phyloP scores from a whole-genome alignment of 2,329 filamentous ascomycete genomes.

The Fusarium sp. region DNA sequence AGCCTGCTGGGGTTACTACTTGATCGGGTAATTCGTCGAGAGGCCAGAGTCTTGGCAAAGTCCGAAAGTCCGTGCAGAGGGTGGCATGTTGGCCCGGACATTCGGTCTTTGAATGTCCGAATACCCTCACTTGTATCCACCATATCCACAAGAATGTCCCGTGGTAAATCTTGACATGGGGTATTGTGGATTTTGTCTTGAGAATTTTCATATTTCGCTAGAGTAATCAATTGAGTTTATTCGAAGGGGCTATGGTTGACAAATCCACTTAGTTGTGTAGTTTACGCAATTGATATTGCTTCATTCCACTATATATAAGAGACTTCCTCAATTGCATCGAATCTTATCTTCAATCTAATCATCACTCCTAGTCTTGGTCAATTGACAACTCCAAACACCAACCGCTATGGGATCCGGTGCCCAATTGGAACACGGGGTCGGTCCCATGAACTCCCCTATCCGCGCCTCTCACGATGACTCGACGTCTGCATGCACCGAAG shows the following conservation, averaged over 20 bases:
- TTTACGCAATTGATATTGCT: not conserved
- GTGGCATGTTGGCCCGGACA: not conserved
- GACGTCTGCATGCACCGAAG: slow-evolving; percentile 30
- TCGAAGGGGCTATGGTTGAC: not conserved
- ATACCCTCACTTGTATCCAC: slow-evolving; percentile 31
- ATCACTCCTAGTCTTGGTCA: not conserved
- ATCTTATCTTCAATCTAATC: not conserved
- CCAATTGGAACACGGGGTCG: slow-evolving; percentile 13
- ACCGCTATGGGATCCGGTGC: slow-evolving; percentile 20
- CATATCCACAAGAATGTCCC: slow-evolving; percentile 24
- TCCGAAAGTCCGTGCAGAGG: slow-evolving; percentile 4
- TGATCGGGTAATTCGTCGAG: slow-evolving; percentile 15
- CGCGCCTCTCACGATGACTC: slow-evolving; percentile 12
- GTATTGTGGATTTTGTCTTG: not conserved
- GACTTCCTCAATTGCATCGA: not conserved
- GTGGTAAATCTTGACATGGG: slow-evolving; percentile 4
- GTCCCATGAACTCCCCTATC: not conserved
- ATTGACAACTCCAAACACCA: not conserved
- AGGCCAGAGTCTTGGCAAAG: slow-evolving; percentile 9
- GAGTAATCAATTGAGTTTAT: not conserved
- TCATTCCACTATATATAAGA: not conserved
- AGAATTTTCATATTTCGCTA: not conserved
- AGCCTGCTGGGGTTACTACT: not conserved
- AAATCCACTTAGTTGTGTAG: not conserved
- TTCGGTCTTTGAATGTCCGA: slow-evolving; percentile 38